Percentiles rank a stretch among this genome's conserved stretches.
phyloP scores from a whole-genome alignment of 1,139 yeast species.

The Yarrowia galli region DNA sequence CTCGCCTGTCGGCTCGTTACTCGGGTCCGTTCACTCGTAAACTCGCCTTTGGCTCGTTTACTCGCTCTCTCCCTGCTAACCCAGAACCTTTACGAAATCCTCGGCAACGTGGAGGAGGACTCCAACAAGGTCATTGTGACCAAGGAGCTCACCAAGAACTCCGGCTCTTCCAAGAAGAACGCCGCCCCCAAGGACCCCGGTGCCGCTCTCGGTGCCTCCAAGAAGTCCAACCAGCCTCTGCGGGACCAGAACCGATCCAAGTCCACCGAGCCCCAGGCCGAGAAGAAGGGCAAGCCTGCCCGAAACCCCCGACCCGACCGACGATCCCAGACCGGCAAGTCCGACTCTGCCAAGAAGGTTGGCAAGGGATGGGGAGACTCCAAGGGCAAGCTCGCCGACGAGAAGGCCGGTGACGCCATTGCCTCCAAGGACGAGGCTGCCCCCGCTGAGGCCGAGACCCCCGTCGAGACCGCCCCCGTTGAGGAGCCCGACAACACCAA shows the following conservation, averaged over 20 bases:
- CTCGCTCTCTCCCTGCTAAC: neutral
- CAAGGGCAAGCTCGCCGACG: constrained; percentile 63
- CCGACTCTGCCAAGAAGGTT: constrained; percentile 84
- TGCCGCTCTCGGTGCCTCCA: constrained; percentile 51
- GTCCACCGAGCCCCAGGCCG: constrained; percentile 50
- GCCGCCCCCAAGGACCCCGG: constrained; percentile 83
- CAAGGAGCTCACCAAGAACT: constrained; percentile 81
- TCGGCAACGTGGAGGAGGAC: constrained; percentile 82
- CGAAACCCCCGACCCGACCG: constrained; percentile 73
- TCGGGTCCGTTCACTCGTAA: neutral
- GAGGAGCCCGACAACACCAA: constrained; percentile 53
- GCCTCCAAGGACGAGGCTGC: constrained; percentile 55
- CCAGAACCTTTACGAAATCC: constrained; percentile 49
- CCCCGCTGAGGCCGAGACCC: constrained; percentile 48
- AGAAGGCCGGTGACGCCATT: constrained; percentile 67
- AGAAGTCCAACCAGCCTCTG: constrained; percentile 51
- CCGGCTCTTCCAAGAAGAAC: constrained; percentile 85
- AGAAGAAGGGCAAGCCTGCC: constrained; percentile 57
- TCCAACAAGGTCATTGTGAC: constrained; percentile 56
- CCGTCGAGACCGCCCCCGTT: constrained; percentile 48
- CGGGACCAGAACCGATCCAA: constrained; percentile 68
- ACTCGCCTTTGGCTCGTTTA: neutral
- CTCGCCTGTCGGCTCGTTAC: too few species aligned
- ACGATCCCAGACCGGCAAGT: constrained; percentile 81
- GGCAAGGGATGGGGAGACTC: constrained; percentile 88